Evolutionary conservation across 352 stramenopile species (phyloP).

Genomic region (Globisporangium spiculum): DNA sequence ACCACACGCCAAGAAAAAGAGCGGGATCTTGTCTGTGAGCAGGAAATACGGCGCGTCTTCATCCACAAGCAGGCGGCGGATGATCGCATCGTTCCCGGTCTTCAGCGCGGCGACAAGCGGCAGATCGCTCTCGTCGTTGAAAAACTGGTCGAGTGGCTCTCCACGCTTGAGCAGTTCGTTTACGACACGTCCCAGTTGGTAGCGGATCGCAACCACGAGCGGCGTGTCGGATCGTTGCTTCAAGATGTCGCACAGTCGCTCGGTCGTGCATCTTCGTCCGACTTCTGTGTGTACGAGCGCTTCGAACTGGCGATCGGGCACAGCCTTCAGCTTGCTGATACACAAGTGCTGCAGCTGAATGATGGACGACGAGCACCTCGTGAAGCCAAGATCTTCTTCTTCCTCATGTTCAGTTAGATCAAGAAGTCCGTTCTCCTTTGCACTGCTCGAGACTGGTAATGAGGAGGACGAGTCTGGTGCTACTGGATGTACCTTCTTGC

Average conservation of each 20-base stretch:
- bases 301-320: slow-evolving; percentile 51
- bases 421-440: slow-evolving; percentile 1
- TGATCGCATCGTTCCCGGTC: slow-evolving; percentile 72
- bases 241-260: slow-evolving; percentile 62
- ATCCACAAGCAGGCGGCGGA: slow-evolving; percentile 67
- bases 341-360: slow-evolving; percentile 48
- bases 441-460: not conserved
- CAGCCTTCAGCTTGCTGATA: slow-evolving; percentile 47
- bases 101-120: slow-evolving; percentile 70
- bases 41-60: slow-evolving; percentile 68
- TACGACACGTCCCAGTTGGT: slow-evolving; percentile 75
- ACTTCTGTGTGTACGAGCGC: slow-evolving; percentile 58
- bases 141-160: slow-evolving; percentile 47
- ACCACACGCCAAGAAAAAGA: slow-evolving; percentile 71
- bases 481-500: slow-evolving; percentile 10
- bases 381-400: slow-evolving; percentile 13
- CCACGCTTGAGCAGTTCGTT: slow-evolving; percentile 64
- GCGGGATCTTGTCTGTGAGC: slow-evolving; percentile 71
- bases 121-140: slow-evolving; percentile 48
- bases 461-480: slow-evolving; percentile 1
- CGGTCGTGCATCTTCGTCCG: slow-evolving; percentile 62
- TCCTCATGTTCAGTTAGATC: slow-evolving; percentile 5
- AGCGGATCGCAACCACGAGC: slow-evolving; percentile 73
- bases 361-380: slow-evolving; percentile 19
- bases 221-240: slow-evolving; percentile 55